Evolutionary conservation across 176 grass and related monocot genomes (phyloP), one percentile per base, ranked within the genome.

Genomic region (Zizania latifolia): DNA sequence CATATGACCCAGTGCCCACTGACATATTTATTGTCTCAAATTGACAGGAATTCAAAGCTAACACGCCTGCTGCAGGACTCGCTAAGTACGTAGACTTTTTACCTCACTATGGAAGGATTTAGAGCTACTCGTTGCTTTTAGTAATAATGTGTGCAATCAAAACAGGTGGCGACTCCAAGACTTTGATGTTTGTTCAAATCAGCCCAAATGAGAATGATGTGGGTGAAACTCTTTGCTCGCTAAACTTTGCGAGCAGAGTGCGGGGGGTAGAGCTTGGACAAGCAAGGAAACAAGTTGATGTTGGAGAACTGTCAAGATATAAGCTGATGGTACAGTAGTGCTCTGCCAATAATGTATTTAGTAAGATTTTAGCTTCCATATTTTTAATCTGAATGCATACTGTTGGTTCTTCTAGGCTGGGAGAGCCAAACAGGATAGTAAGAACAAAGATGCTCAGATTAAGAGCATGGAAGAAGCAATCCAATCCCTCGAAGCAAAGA

Each of bases 131-230:
- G 72, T 37, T 29, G 60, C 30, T 83, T 74, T 36, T 1, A 21
- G 8, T 46, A 67, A 54, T 80, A 24, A 82, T n/a, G 19, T 54
- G 61, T 63, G 27, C 65, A 68, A 72, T 3, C 68, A 45, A 83
- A 88, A 57, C 75, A 99, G 95, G 91, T 86, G 95, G 95, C 44
- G 95, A 99, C 41, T 99, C 95, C 34, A 99, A 99, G 67, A 94
- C 89, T 28, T 75, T 99, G 59, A 99, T 99, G 95, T 99, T 99
- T 84, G 89, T 99, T 50, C 95, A 99, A 74, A 94, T 99, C 36
- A 99, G 95, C 33, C 95, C 95, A 15, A 92, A 88, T 70, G 95
- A 99, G 62, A 88, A 90, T 79, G 95, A 99, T 17, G 64, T 88
- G n/a, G 89, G 91, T 22, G 95, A 99, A 83, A 99, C 95, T 46